A percentile compares a stretch with the other conserved stretches of the same genome.
Evolutionary conservation across 129 eudicot genomes (phyloP).

Genomic region (Helichrysum umbraculigerum): DNA sequence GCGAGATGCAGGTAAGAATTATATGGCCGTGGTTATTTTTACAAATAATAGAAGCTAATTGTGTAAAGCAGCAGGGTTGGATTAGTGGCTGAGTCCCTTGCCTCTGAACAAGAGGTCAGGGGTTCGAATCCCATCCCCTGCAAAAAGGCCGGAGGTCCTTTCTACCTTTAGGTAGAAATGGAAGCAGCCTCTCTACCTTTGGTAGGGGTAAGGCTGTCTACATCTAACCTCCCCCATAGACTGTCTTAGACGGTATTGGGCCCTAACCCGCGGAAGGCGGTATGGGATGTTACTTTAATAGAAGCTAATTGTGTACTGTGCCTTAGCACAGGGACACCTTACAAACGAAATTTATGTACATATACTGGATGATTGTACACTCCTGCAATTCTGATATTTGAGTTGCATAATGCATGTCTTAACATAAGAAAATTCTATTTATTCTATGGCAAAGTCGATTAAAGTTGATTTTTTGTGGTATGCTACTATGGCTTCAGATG

Average conservation of each 20-base stretch:
- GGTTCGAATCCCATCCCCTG: too few relatives aligned
- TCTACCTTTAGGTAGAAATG: too few relatives aligned
- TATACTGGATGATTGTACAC: not conserved
- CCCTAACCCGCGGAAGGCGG: too few relatives aligned
- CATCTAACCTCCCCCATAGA: too few relatives aligned
- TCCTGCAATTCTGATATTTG: slow-evolving; percentile 18
- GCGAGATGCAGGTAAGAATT: slow-evolving; percentile 68
- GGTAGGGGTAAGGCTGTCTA: too few relatives aligned
- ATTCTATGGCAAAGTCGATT: not conserved
- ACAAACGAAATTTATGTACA: slow-evolving; percentile 1
- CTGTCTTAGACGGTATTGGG: too few relatives aligned
- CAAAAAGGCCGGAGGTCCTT: too few relatives aligned
- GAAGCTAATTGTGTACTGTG: slow-evolving; percentile 2
- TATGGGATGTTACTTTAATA: too few relatives aligned
- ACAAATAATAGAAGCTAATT: slow-evolving; percentile 2
- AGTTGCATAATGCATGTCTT: slow-evolving; percentile 6
- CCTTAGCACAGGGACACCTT: slow-evolving; percentile 5
- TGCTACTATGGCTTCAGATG: slow-evolving; percentile 62
- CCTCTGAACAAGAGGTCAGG: too few relatives aligned
- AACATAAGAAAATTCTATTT: not conserved
- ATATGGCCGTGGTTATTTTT: not conserved
- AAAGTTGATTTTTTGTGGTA: slow-evolving; percentile 19
- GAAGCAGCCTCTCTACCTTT: too few relatives aligned
- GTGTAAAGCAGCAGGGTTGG: too few relatives aligned
- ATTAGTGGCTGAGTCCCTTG: too few relatives aligned